phyloP scores from a whole-genome alignment of 2,329 filamentous ascomycete genomes.

The Remersonia thermophila region DNA sequence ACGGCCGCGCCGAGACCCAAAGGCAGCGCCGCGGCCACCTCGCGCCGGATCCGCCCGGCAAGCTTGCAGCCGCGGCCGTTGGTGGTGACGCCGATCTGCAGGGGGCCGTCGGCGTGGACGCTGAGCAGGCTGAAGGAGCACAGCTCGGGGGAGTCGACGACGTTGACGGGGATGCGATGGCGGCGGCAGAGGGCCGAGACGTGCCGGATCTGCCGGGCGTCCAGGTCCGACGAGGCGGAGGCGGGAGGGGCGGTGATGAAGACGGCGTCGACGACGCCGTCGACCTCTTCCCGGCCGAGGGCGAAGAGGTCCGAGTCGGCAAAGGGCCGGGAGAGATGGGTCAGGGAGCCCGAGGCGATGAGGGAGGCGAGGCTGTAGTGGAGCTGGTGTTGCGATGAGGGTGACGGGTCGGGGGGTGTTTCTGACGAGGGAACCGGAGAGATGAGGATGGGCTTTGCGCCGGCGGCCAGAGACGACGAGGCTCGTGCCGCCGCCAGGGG shows the following conservation, averaged over 20 bases:
- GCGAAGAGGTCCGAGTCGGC: conserved; percentile 58
- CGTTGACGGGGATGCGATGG: conserved; percentile 82
- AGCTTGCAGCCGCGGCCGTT: conserved; percentile 92
- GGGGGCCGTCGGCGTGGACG: conserved; percentile 76
- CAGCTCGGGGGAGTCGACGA: conserved; percentile 72
- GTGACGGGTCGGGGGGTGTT: background rate
- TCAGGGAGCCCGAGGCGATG: conserved; percentile 52
- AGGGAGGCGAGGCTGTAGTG: conserved; percentile 48
- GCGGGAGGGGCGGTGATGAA: conserved; percentile 61
- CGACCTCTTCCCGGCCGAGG: conserved; percentile 70
- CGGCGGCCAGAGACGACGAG: conserved; percentile 65
- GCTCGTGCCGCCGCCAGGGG: conserved; percentile 79
- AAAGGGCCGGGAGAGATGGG: conserved; percentile 56
- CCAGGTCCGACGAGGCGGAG: conserved; percentile 24
- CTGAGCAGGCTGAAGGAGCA: conserved; percentile 86
- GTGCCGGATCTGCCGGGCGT: no score
- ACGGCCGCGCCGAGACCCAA: conserved; percentile 64
- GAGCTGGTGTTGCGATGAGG: conserved; percentile 18
- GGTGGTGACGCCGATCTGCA: conserved; percentile 92
- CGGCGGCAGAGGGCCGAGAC: conserved; percentile 54
- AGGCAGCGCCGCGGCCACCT: conserved; percentile 73
- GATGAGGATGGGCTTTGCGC: conserved; percentile 69
- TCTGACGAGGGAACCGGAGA: conserved; percentile 34
- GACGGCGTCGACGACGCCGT: conserved; percentile 72
- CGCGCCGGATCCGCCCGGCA: conserved; percentile 74